Percentiles rank a stretch among this genome's conserved stretches.
Evolutionary conservation across 2,329 filamentous ascomycete genomes (phyloP).

Genomic region (Fusarium sp.): DNA sequence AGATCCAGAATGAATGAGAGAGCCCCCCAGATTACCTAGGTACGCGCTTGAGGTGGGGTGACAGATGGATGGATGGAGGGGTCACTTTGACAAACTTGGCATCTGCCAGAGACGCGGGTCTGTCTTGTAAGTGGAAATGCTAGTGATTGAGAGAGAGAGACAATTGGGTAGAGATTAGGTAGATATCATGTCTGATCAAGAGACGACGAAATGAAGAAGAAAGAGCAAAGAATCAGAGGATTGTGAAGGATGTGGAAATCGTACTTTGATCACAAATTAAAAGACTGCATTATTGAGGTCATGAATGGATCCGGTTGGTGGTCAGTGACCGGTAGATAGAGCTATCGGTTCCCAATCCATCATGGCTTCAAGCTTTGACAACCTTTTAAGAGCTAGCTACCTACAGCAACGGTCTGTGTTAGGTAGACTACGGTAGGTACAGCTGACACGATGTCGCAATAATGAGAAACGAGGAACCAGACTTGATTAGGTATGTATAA

Average conservation of each 20-base stretch:
- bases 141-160: neutral
- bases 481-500: neutral
- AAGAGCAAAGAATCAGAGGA: neutral
- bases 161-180: neutral
- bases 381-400: conserved; percentile 8
- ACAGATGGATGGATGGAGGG: conserved; percentile 29
- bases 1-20: neutral
- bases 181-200: neutral
- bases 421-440: neutral
- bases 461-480: neutral
- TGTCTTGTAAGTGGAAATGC: conserved; percentile 22
- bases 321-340: conserved; percentile 5
- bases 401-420: conserved; percentile 1
- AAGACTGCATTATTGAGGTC: neutral
- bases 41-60: conserved; percentile 31
- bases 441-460: conserved; percentile 1
- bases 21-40: conserved; percentile 1
- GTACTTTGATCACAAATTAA: neutral
- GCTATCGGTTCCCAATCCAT: conserved; percentile 27
- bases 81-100: conserved; percentile 31
- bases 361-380: conserved; percentile 30
- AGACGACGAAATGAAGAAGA: neutral
- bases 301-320: conserved; percentile 5
- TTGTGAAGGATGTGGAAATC: neutral
- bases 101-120: conserved; percentile 28